Conservation (phyloP, 2,329 filamentous ascomycete species). For the Penicillium sp. region DNA sequence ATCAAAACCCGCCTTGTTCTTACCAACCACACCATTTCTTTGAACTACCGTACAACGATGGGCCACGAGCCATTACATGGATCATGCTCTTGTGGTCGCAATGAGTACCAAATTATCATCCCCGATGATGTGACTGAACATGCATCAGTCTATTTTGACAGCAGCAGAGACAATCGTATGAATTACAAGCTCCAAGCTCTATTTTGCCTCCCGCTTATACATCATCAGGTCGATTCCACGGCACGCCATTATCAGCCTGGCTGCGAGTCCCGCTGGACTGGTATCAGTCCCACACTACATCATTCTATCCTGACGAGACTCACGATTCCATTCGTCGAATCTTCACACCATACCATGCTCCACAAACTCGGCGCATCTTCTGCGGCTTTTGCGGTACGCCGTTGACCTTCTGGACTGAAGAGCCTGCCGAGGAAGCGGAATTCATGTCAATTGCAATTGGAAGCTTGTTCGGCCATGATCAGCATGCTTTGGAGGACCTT, state of each 20-base stretch:
- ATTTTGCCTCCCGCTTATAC: background rate
- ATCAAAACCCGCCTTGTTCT: background rate
- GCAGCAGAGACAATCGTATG: conserved; percentile 63
- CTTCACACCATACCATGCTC: conserved; percentile 62
- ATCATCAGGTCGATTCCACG: conserved; percentile 60
- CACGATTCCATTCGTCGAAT: conserved; percentile 64
- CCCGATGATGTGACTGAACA: conserved; percentile 59
- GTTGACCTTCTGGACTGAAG: conserved; percentile 79
- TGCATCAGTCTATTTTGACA: conserved; percentile 74
- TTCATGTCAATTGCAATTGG: conserved; percentile 82
- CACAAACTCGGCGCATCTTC: conserved; percentile 70
- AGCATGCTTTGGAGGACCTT: conserved; percentile 71
- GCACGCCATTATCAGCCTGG: conserved; percentile 74
- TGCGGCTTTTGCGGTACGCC: conserved; percentile 91
- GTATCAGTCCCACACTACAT: conserved; percentile 74
- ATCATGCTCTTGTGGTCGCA: conserved; percentile 82
- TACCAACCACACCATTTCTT: conserved; percentile 4
- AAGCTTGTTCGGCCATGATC: conserved; percentile 69
- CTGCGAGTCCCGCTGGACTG: conserved; percentile 78
- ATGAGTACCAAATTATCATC: conserved; percentile 73
- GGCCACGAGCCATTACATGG: conserved; percentile 62
- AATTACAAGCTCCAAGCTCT: conserved; percentile 8
- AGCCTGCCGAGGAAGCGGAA: conserved; percentile 67
- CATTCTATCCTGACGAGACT: conserved; percentile 77
- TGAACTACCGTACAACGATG: conserved; percentile 19